Evolutionary conservation across 306 rosid species (phyloP).

Genomic region (Trichosanthes truncata): DNA sequence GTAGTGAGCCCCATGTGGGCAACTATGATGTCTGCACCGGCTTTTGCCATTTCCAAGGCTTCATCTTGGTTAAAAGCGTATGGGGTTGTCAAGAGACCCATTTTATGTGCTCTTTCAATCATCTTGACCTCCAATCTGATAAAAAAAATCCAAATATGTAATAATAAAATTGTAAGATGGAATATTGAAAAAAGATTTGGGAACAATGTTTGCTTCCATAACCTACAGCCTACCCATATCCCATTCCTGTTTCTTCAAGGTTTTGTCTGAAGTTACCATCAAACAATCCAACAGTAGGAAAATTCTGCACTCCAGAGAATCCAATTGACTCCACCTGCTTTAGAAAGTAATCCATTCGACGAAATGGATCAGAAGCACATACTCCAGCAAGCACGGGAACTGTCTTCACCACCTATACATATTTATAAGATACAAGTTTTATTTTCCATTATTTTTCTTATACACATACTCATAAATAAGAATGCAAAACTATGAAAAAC

Average conservation of each 20-base stretch:
- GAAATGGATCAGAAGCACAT: slow-evolving; percentile 90
- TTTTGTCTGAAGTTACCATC: slow-evolving; percentile 92
- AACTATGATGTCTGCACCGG: slow-evolving; percentile 80
- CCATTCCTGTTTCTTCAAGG: slow-evolving; percentile 98
- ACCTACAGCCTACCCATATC: slow-evolving; percentile 57
- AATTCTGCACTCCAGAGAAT: slow-evolving; percentile 84
- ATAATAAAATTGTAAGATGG: not conserved
- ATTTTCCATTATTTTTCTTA: not conserved
- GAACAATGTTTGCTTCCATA: not conserved
- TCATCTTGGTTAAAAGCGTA: slow-evolving; percentile 73
- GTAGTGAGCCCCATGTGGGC: slow-evolving; percentile 96
- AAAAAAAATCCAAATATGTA: slow-evolving; percentile 13
- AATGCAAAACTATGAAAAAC: not conserved
- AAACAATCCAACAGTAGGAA: slow-evolving; percentile 90
- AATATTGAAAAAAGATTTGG: not conserved
- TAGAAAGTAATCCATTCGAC: slow-evolving; percentile 76
- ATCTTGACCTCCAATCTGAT: slow-evolving; percentile 84
- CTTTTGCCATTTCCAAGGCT: slow-evolving; percentile 76
- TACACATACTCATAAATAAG: not conserved
- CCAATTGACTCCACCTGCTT: slow-evolving; percentile 87
- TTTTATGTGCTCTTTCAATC: slow-evolving; percentile 73
- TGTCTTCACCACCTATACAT: slow-evolving; percentile 59
- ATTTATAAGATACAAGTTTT: not conserved
- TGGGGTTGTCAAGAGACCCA: slow-evolving; percentile 93
- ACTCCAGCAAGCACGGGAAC: slow-evolving; percentile 90